Evolutionary conservation across 139 green algal genomes (phyloP).

Genomic region (Tetraselmis chui): DNA sequence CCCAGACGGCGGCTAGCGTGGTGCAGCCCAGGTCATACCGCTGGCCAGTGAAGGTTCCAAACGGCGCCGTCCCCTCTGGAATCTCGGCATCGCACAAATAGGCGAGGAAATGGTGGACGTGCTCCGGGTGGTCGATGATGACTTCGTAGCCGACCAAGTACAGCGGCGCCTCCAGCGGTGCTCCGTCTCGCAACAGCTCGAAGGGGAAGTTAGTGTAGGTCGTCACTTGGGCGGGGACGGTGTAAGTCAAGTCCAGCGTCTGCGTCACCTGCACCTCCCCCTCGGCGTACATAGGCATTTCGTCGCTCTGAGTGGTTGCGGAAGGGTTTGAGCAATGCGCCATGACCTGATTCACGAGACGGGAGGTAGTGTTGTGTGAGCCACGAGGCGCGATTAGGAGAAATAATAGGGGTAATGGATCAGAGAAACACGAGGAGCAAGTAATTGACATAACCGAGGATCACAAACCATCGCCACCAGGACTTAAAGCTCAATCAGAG

Average conservation of each 20-base stretch:
- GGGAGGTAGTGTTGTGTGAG: too few species aligned
- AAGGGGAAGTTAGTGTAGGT: not conserved
- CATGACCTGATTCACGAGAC: too few species aligned
- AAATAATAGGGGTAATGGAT: too few species aligned
- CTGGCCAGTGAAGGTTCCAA: not conserved
- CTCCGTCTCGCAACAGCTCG: not conserved
- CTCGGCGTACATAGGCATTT: not conserved
- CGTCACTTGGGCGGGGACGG: not conserved
- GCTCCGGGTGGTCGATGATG: not conserved
- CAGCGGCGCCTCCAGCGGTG: not conserved
- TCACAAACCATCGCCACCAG: too few species aligned
- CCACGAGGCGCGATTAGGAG: too few species aligned
- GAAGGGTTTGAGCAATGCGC: too few species aligned
- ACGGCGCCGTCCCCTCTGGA: not conserved
- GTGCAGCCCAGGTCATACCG: not conserved
- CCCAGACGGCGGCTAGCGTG: not conserved
- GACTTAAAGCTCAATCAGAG: too few species aligned
- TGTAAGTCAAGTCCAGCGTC: not conserved
- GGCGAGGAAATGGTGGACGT: not conserved
- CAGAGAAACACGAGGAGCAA: too few species aligned
- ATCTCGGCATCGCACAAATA: not conserved
- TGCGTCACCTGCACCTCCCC: not conserved
- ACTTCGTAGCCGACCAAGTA: not conserved
- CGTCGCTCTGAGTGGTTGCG: too few species aligned
- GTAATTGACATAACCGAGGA: too few species aligned